These are phyloP conservation scores for Hysterangium stoloniferum DNA, from an alignment of 768 basidiomycete species.

Conservation along the genomic window DNA sequence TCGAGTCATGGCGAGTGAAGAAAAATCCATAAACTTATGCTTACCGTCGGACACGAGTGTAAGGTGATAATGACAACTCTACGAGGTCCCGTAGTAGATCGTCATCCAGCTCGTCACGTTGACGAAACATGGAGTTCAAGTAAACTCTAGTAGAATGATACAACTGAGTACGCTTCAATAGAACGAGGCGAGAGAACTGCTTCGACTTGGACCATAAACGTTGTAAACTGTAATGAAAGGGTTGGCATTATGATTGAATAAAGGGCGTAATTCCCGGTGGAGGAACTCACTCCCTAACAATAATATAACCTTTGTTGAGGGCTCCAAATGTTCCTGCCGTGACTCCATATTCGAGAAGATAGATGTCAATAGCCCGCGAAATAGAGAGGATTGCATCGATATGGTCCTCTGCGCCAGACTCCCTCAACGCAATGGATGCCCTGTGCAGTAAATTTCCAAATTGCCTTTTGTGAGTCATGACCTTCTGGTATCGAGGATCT, in stretches of 20 bases:
- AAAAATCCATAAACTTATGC: conserved; percentile 14
- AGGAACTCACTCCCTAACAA: conserved; percentile 48
- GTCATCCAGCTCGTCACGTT: conserved; percentile 69
- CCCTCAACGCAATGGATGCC: conserved; percentile 58
- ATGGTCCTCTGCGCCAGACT: conserved; percentile 67
- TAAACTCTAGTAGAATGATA: conserved; percentile 72
- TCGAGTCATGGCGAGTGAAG: background rate
- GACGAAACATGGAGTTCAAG: conserved; percentile 68
- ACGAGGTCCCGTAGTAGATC: conserved; percentile 56
- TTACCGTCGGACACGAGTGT: conserved; percentile 69
- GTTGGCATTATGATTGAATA: background rate
- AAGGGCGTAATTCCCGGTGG: conserved; percentile 9
- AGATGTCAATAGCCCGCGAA: conserved; percentile 67
- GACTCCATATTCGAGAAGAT: conserved; percentile 64
- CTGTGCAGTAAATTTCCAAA: conserved; percentile 62
- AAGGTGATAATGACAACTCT: conserved; percentile 72
- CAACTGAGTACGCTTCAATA: conserved; percentile 69
- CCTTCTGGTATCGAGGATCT: conserved; percentile 68
- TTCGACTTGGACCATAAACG: conserved; percentile 66
- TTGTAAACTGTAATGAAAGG: conserved; percentile 37
- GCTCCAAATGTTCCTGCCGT: conserved; percentile 49
- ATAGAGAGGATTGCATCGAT: conserved; percentile 78
- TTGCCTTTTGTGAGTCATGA: conserved; percentile 45
- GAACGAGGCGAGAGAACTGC: conserved; percentile 65
- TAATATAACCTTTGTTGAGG: conserved; percentile 60